Conservation (phyloP, 169 alveolate genomes). For the Plasmodium inui region DNA sequence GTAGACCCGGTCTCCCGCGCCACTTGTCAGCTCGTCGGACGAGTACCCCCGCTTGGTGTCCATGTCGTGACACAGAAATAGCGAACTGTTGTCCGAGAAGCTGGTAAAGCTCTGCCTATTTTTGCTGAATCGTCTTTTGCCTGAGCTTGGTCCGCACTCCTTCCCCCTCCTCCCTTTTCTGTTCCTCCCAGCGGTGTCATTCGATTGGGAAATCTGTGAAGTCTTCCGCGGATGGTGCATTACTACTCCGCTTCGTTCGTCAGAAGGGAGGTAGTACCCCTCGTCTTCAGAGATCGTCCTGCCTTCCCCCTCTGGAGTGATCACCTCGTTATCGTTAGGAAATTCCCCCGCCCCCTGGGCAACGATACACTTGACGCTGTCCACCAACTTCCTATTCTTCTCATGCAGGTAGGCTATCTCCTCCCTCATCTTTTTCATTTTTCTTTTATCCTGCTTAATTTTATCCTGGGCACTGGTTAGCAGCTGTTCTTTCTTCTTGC, state of each 20-base stretch:
- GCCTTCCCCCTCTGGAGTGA: background rate
- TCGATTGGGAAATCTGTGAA: background rate
- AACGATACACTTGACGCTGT: slow-evolving; percentile 1
- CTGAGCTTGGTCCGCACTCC: background rate
- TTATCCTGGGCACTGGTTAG: slow-evolving; percentile 3
- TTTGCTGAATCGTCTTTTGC: background rate
- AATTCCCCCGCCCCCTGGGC: background rate
- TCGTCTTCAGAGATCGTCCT: too few species aligned
- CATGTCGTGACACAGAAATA: background rate
- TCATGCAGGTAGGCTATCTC: slow-evolving; percentile 14
- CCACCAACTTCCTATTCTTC: slow-evolving; percentile 22
- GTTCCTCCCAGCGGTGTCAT: background rate
- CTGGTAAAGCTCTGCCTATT: background rate
- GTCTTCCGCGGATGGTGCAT: background rate
- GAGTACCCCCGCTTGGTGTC: slow-evolving; percentile 25
- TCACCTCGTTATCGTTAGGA: background rate
- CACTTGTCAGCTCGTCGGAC: background rate
- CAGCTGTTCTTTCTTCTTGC: background rate
- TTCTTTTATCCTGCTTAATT: background rate
- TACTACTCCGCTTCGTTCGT: background rate
- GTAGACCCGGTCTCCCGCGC: background rate
- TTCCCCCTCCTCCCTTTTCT: background rate
- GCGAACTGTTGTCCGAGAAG: slow-evolving; percentile 14
- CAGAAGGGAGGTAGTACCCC: background rate
- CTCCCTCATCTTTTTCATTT: slow-evolving; percentile 11